Conservation (phyloP, 2,329 filamentous ascomycete genomes). For the Grosmannia clavigera region DNA sequence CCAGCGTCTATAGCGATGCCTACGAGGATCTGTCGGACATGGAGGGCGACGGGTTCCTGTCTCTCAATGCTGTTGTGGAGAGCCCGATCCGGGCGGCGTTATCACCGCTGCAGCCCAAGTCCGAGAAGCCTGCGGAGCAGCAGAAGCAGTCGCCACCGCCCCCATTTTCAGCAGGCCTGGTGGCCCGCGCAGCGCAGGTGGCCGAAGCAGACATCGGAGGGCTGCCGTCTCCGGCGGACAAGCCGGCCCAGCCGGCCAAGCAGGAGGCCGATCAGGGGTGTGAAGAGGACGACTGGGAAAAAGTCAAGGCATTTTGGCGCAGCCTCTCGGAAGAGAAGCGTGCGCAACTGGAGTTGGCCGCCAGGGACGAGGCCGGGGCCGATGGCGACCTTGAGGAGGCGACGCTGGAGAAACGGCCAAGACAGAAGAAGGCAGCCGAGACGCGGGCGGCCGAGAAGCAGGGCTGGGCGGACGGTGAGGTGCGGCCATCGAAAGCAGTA, state of each 20-base stretch:
- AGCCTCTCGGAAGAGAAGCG: slow-evolving; percentile 51
- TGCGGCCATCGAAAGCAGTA: neutral
- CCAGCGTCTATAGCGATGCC: slow-evolving; percentile 61
- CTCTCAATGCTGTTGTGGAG: slow-evolving; percentile 59
- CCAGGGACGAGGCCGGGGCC: slow-evolving; percentile 37
- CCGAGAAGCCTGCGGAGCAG: no score
- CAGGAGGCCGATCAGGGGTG: neutral
- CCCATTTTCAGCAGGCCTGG: neutral
- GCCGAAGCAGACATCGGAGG: neutral
- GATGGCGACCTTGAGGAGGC: slow-evolving; percentile 31
- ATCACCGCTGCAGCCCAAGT: neutral
- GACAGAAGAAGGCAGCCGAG: slow-evolving; percentile 28
- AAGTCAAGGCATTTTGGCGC: slow-evolving; percentile 58
- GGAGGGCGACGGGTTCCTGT: slow-evolving; percentile 56
- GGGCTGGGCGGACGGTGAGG: neutral
- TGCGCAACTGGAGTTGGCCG: slow-evolving; percentile 47
- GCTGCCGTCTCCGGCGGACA: neutral
- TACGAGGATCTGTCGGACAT: slow-evolving; percentile 58
- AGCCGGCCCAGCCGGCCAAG: neutral
- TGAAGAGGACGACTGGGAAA: slow-evolving; percentile 46
- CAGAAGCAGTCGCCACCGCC: neutral
- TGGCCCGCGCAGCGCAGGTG: neutral
- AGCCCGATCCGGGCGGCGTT: slow-evolving; percentile 28
- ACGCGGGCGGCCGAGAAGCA: slow-evolving; percentile 26
- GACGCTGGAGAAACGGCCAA: slow-evolving; percentile 21